Evolutionary conservation across 1,284 basidiomycete species (phyloP), one percentile per base, ranked within the genome.

Genomic region (Ustilago vetiveriae): DNA sequence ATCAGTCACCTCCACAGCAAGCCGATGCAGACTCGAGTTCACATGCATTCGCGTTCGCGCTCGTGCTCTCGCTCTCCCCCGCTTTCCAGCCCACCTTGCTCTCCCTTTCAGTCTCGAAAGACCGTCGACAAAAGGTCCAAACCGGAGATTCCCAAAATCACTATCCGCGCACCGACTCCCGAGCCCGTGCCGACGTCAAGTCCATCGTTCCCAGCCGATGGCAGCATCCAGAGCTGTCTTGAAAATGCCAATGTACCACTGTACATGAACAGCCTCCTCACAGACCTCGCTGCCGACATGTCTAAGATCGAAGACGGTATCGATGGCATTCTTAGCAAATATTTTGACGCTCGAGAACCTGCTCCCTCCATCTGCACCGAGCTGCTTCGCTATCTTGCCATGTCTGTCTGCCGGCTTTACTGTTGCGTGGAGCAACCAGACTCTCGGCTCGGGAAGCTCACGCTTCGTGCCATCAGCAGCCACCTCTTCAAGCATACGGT

Each of bases 401-500:
- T 47, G 3, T 49, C 55, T 4, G 21, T 65, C 22, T 42, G 55
- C 50, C 43, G 17, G 9, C 46, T 65, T 10, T 54, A 58, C 38
- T 58, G 50, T 3, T 49, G 45, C 11, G 41, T 65, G 19, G 33
- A 49, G 26, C 32, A 54, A 16, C 50, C 50, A 1, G 42, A 58
- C 1, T 54, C 62, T 7, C 33, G 53, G 10, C 36, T 58, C 14
- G 62, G 62, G 7, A 19, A 40, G 13, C 41, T 47, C n/a, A 65
- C 35, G n/a, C 21, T 56, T 11, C 54, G 62, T 3, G 54, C 50
- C 45, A 58, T 65, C 46, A 46, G 55, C 24, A 65, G 55, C 24
- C 50, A 43, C n/a, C 38, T 62, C 16, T 63, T 63, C 48, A n/a
- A 46, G 21, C 59, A 64, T 29, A 55, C 45, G n/a, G 40, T 65